Evolutionary conservation across 331 rosid species (phyloP), one percentile per base, ranked within the genome.

Genomic region (Phaseolus coccineus): DNA sequence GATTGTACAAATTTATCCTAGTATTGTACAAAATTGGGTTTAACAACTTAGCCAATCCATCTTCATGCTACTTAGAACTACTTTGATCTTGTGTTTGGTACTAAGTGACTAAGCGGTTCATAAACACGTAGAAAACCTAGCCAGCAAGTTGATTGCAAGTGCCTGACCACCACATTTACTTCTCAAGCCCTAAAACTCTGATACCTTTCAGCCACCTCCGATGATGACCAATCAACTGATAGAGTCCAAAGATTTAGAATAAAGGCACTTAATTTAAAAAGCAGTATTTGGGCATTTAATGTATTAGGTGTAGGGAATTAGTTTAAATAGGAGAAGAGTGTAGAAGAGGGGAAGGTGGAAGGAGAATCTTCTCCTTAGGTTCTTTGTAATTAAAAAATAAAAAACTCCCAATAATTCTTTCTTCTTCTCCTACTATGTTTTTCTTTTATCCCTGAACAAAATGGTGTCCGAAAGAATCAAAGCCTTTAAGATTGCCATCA

Each of bases 81-180:
- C 46, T 76, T 50, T n/a, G 16, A 13, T 68, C 70, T 30, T 33
- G 1, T 46, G 40, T 31, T 69, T 46, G 44, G 46, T 13, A 61
- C 42, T n/a, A 28, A 28, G 69, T 42, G 33, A 10, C 27, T 8
- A 46, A 75, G 48, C 19, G 39, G 24, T 33, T 25, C 40, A 19
- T 19, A 35, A 58, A 58, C 61, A 22, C 39, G 33, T 44, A 24
- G 6, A 61, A 69, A 61, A 12, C 37, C 40, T 33, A 70, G 55
- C 46, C 39, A 50, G 24, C 22, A 78, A 57, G 67, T 65, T 66
- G 52, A 55, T 53, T 30, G 39, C 5, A 40, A 0, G 4, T 40
- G 68, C 48, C 81, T n/a, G 25, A 67, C 22, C 58, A 67, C 75
- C 57, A 68, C 22, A 25, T 6, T 68, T 65, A 13, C 73, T 46